A percentile compares a stretch with the other conserved stretches of the same genome.
phyloP scores from a whole-genome alignment of 2,329 filamentous ascomycete genomes.

The Lachnellula willkommii region DNA sequence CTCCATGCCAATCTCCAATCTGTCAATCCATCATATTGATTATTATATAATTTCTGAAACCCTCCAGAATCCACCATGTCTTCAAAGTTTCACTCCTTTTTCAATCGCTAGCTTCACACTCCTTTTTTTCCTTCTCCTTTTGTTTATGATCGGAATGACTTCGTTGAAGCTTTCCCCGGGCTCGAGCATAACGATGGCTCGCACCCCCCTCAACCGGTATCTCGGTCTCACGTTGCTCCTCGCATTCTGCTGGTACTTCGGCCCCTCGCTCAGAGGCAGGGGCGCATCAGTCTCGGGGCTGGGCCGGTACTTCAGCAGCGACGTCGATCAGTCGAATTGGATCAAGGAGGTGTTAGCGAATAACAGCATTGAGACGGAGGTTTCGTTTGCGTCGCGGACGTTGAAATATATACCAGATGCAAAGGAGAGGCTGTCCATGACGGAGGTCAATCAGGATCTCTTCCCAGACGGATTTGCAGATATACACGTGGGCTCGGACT shows the following conservation, averaged over 20 bases:
- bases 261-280: constrained; percentile 12
- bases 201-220: constrained; percentile 20
- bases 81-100: not conserved
- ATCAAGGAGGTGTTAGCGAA: constrained; percentile 23
- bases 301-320: not conserved
- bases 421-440: constrained; percentile 20
- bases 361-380: constrained; percentile 23
- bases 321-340: constrained; percentile 19
- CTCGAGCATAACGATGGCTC: constrained; percentile 14
- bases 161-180: not conserved
- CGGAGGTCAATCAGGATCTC: constrained; percentile 23
- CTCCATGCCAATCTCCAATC: too few relatives aligned
- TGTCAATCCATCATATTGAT: too few relatives aligned
- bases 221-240: constrained; percentile 14
- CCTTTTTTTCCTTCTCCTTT: not conserved
- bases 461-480: constrained; percentile 24
- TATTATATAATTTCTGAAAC: too few relatives aligned
- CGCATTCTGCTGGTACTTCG: constrained; percentile 13
- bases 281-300: not conserved
- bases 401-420: constrained; percentile 28
- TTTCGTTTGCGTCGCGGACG: constrained; percentile 27
- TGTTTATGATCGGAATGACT: constrained; percentile 1
- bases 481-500: constrained; percentile 13
- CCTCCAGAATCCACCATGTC: not conserved
- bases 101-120: not conserved